Conservation (phyloP, 495 filamentous ascomycete species). For the Aspergillus nidulans region DNA sequence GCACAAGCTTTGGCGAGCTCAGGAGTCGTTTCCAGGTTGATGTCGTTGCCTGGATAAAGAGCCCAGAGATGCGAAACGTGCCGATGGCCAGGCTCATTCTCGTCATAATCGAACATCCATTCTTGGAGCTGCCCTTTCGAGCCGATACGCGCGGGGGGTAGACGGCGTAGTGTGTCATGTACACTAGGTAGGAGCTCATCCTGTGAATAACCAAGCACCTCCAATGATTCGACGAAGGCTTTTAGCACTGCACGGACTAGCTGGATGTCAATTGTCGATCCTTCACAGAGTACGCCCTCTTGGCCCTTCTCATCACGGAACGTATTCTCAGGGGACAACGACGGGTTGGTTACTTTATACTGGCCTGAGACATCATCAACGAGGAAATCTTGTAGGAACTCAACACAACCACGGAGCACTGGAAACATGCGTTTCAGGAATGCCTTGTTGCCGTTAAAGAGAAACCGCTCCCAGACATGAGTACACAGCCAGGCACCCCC, state of each 20-base stretch:
- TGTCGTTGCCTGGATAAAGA: conserved; percentile 30
- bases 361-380: conserved; percentile 33
- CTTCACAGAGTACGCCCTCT: conserved; percentile 35
- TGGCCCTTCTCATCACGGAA: conserved; percentile 28
- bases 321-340: conserved; percentile 47
- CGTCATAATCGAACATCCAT: conserved; percentile 43
- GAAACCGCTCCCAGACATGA: conserved; percentile 45
- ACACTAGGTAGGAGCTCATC: conserved; percentile 19
- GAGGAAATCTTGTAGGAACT: conserved; percentile 45
- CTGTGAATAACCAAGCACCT: conserved; percentile 1
- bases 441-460: conserved; percentile 29
- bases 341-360: conserved; percentile 41
- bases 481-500: conserved; percentile 46
- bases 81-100: conserved; percentile 46
- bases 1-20: conserved; percentile 33
- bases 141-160: conserved; percentile 34
- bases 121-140: conserved; percentile 43
- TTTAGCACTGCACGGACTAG: conserved; percentile 39
- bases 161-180: conserved; percentile 12
- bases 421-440: conserved; percentile 34
- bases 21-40: conserved; percentile 20
- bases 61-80: conserved; percentile 47
- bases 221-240: conserved; percentile 17
- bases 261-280: conserved; percentile 47
- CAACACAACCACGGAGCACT: conserved; percentile 32